Conservation (phyloP, 129 eudicot genomes). For the sunflower (Helianthus annuus) region DNA sequence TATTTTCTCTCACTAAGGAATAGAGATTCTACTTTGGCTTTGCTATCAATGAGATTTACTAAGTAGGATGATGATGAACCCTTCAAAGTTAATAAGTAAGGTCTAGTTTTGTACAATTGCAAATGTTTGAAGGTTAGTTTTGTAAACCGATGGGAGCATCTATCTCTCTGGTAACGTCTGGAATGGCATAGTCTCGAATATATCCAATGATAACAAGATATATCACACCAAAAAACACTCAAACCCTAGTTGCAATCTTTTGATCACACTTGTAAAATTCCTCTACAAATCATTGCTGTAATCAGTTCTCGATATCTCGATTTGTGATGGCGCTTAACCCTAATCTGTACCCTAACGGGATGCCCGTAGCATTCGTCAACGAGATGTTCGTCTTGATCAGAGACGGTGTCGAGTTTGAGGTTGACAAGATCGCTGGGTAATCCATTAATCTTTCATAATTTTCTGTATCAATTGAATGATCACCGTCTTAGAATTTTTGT, state of each 20-base stretch:
- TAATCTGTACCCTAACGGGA: conserved; percentile 65
- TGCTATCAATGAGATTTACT: too few relatives aligned
- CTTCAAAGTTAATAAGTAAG: too few relatives aligned
- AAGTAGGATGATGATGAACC: too few relatives aligned
- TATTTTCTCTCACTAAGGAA: too few relatives aligned
- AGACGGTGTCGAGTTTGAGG: conserved; percentile 91
- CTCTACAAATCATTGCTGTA: not conserved
- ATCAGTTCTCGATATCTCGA: not conserved
- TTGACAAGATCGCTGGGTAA: conserved; percentile 90
- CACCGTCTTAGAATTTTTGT: not conserved
- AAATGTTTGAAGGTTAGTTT: too few relatives aligned
- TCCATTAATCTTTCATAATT: not conserved
- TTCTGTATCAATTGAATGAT: not conserved
- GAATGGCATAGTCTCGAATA: too few relatives aligned
- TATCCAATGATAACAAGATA: not conserved
- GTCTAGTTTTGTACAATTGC: too few relatives aligned
- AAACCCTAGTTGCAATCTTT: not conserved
- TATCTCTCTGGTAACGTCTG: too few relatives aligned
- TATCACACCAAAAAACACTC: not conserved
- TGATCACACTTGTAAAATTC: not conserved
- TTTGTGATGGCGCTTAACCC: conserved; percentile 77
- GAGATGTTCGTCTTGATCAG: conserved; percentile 89
- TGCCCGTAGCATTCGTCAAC: conserved; percentile 90
- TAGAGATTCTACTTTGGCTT: too few relatives aligned
- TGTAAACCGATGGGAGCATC: too few relatives aligned